Evolutionary conservation across 164 flowering plant species (phyloP), one percentile per base, ranked within the genome.

Genomic region (Piper betle): DNA sequence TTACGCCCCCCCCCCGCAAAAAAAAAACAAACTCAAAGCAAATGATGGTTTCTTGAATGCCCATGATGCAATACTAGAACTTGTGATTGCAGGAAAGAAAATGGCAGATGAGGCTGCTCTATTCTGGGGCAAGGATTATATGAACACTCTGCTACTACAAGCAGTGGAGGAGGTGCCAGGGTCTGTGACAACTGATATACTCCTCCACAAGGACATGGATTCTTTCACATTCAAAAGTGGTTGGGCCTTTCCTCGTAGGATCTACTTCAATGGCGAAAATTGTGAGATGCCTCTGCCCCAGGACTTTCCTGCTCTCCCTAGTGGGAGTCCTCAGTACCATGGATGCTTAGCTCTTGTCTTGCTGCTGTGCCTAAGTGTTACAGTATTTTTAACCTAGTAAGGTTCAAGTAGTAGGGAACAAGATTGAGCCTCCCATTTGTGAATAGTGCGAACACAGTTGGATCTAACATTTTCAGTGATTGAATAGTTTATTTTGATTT

Each of bases 281-380:
- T 85, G 91, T 53, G 66, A 69, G 41, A 85, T 85, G 86, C 72
- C 91, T 55, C 73, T 60, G 61, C 87, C 87, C 18, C 82, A 81
- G 50, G 69, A 61, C 5, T 85, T 75, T 60, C 91, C 91, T 1
- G 61, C 52, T 69, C 70, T 83, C 16, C 91, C 91, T 43, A 80
- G 74, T 68, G 65, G 70, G n/a, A 67, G 62, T 66, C 62, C 74
- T 20, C 39, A 1, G 17, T 61, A 60, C 50, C 67, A 64, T 2
- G 46, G 52, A 33, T 5, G 39, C 46, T 58, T 37, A n/a, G 16
- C 53, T 17, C 25, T 59, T 33, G 17, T 68, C 61, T 60, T 74
- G 53, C 64, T 77, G 68, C 55, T 82, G 6, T 62, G 16, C 39
- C 37, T 39, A 3, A 52, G 6, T 5, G 15, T 5, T 46, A 8